Percentiles rank a stretch among this genome's conserved stretches.
Conservation (phyloP, 139 green algal species). For the Tetraselmis striata region DNA sequence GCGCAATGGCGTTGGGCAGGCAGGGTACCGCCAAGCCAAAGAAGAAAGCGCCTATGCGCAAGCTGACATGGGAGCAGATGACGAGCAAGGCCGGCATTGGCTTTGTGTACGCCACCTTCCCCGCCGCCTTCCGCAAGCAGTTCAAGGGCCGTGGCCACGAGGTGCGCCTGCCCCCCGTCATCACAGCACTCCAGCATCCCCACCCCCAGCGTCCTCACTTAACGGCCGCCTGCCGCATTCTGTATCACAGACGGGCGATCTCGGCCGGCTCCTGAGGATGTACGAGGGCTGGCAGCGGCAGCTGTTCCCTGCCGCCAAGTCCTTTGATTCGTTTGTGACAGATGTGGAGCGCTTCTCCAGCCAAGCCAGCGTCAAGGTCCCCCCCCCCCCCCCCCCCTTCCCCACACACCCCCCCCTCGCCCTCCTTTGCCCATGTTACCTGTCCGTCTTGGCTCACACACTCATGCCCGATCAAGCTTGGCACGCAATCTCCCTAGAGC, state of each 20-base stretch:
- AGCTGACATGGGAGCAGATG: slow-evolving; percentile 17
- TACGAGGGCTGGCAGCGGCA: neutral
- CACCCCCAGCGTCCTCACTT: too few species aligned
- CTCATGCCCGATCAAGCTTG: too few species aligned
- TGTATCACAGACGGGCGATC: neutral
- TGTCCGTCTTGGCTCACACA: too few species aligned
- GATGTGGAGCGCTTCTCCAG: neutral
- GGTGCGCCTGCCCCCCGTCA: neutral
- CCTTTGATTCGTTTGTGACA: neutral
- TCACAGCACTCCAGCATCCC: neutral
- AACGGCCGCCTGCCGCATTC: too few species aligned
- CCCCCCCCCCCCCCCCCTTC: too few species aligned
- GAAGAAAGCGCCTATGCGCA: slow-evolving; percentile 1
- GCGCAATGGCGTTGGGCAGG: neutral
- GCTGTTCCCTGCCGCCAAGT: neutral
- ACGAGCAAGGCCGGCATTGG: slow-evolving; percentile 1
- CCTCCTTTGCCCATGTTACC: too few species aligned
- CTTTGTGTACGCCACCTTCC: slow-evolving; percentile 11
- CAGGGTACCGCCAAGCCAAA: neutral
- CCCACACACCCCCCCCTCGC: too few species aligned
- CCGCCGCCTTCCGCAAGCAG: neutral
- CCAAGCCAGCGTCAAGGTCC: neutral
- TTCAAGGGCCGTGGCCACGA: slow-evolving; percentile 17
- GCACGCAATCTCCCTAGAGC: too few species aligned
- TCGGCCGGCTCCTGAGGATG: neutral